phyloP scores from a whole-genome alignment of 371 early-diverging fungal species.

The Mucor mucedo region DNA sequence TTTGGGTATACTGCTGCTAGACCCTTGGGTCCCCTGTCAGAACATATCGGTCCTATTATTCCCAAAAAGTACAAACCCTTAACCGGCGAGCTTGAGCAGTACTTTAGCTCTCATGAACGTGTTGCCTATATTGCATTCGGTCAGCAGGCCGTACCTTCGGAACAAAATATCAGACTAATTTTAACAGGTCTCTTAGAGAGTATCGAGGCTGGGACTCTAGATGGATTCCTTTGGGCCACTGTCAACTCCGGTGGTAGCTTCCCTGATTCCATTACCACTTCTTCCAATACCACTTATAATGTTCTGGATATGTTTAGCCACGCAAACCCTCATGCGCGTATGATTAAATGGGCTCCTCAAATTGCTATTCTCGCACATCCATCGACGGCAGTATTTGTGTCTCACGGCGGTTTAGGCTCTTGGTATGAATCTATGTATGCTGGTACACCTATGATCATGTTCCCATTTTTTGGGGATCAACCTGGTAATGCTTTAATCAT shows the following conservation, averaged over 20 bases:
- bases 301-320: conserved; percentile 9
- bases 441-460: conserved; percentile 38
- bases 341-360: conserved; percentile 45
- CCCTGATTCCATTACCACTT: conserved; percentile 17
- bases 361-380: conserved; percentile 43
- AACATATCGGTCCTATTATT: conserved; percentile 42
- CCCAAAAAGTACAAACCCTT: conserved; percentile 25
- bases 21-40: conserved; percentile 37
- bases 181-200: conserved; percentile 26
- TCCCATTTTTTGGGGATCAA: conserved; percentile 54
- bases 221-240: conserved; percentile 24
- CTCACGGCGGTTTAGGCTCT: conserved; percentile 46
- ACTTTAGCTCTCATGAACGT: conserved; percentile 22
- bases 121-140: conserved; percentile 51
- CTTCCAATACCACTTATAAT: conserved; percentile 6
- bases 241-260: conserved; percentile 16
- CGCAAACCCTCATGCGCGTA: conserved; percentile 2
- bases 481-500: conserved; percentile 17
- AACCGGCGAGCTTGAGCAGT: conserved; percentile 18
- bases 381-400: conserved; percentile 35
- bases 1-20: conserved; percentile 35
- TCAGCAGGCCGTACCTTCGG: conserved; percentile 27
- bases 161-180: conserved; percentile 22
- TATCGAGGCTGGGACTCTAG: conserved; percentile 24
- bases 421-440: conserved; percentile 41